Base-by-base conservation (phyloP, 352 stramenopile species). In the Phytopythium delawarense region DNA sequence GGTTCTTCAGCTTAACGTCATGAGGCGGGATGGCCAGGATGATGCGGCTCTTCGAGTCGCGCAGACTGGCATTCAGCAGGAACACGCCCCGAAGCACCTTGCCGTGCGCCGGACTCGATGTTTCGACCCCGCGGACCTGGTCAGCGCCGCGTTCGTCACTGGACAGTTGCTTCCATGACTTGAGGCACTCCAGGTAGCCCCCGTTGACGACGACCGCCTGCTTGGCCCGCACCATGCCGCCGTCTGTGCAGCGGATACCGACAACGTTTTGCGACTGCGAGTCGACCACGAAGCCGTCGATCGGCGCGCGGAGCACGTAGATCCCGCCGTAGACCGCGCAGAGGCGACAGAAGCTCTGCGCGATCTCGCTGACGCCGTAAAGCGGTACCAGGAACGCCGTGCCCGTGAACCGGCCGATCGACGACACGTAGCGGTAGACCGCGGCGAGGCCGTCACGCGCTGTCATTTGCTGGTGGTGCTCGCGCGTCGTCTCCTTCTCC, bases 261-360 rank as follows among this genome's bases (percentile, higher is more conserved):
- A 69, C 50, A 2, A 88, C n/a, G 20, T 66, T 25, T 12, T 79
- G 67, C 1, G 59, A 70, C 15, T 65, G 60, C 6, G 56, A 59
- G 52, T 92, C 64, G 4, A 87, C 44, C 9, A 89, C 67, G n/a
- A 92, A 85, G 0, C 63, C 65, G 37, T 86, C 63, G 49, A 92
- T 66, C 11, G 83, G 79, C 30, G 79, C 79, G 32, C 84, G 74
- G 15, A 97, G 74, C 13, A 96, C 78, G 64, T 96, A 97, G 35
- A 95, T 78, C 15, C 81, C 88, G 4, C 88, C 87, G 63, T 96
- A 90, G n/a, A 96, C 88, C 1, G 88, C 88, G 51, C 80, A 81
- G 25, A 96, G 63, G 0, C 88, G 81, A 71, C 89, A 96, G 66
- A 97, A 97, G 48, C 81, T 91, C 73, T 96, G 89, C 1, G 86